These are phyloP conservation scores for Talaromyces proteolyticus DNA, from an alignment of 495 filamentous ascomycete species.

Conservation along the genomic window DNA sequence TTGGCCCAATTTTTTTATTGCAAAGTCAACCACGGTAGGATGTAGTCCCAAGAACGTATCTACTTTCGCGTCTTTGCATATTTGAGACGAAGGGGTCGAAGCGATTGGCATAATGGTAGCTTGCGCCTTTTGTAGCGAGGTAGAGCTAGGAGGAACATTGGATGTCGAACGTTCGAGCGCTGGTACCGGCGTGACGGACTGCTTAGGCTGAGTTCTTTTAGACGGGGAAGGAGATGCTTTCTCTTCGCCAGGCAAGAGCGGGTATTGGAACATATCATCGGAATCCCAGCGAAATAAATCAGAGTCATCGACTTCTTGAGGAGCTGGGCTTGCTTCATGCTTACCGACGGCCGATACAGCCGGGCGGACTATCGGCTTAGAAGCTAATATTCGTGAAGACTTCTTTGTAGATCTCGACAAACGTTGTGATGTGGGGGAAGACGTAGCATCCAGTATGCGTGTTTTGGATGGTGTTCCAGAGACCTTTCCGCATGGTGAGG, in stretches of 20 bases:
- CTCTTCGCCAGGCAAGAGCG: background rate
- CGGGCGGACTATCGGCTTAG: conserved; percentile 1
- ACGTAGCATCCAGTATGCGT: background rate
- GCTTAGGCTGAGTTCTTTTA: background rate
- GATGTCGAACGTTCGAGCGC: too few relatives aligned
- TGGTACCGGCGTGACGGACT: background rate
- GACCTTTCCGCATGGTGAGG: background rate
- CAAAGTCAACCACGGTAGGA: conserved; percentile 12
- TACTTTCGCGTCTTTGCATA: conserved; percentile 16
- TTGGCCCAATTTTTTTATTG: conserved; percentile 17
- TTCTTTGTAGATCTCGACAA: background rate
- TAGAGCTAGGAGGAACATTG: background rate
- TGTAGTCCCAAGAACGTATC: conserved; percentile 24
- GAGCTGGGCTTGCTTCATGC: background rate
- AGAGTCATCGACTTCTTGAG: background rate
- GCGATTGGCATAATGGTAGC: background rate
- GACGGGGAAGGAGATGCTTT: background rate
- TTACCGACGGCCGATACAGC: background rate
- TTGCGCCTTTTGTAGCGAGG: background rate
- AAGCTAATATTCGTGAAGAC: conserved; percentile 2
- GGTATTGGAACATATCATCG: background rate
- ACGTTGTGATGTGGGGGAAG: background rate
- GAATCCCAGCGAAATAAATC: background rate
- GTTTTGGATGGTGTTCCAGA: background rate
- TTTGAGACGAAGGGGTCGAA: conserved; percentile 1